Conservation (phyloP, 1,139 yeast species). For the Geotrichum aggregatum region DNA sequence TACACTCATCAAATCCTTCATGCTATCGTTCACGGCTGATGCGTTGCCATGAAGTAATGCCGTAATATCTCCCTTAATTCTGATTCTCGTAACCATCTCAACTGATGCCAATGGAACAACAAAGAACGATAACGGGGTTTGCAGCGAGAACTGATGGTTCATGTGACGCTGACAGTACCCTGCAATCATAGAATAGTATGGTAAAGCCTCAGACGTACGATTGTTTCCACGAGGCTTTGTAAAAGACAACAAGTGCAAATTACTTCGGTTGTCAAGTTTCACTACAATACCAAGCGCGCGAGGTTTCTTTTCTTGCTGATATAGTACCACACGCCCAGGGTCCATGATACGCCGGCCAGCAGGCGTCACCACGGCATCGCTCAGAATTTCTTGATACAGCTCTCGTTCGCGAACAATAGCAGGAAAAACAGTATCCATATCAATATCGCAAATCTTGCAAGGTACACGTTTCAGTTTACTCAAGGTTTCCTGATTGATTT, state of each 20-base stretch:
- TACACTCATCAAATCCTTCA: slow-evolving; percentile 43
- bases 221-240: neutral
- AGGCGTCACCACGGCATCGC: slow-evolving; percentile 46
- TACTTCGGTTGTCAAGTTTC: slow-evolving; percentile 8
- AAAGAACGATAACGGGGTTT: slow-evolving; percentile 37
- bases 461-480: slow-evolving; percentile 43
- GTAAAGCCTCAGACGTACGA: slow-evolving; percentile 39
- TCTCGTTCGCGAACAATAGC: slow-evolving; percentile 47
- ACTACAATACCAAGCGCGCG: slow-evolving; percentile 49
- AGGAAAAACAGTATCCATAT: slow-evolving; percentile 47
- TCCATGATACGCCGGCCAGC: slow-evolving; percentile 47
- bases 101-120: slow-evolving; percentile 48
- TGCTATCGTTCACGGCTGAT: slow-evolving; percentile 44
- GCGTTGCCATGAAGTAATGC: slow-evolving; percentile 46
- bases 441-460: slow-evolving; percentile 39
- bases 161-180: slow-evolving; percentile 37
- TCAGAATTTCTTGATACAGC: slow-evolving; percentile 46
- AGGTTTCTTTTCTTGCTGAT: slow-evolving; percentile 45
- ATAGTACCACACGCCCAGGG: slow-evolving; percentile 60
- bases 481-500: slow-evolving; percentile 50
- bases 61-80: slow-evolving; percentile 44
- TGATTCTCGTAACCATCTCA: slow-evolving; percentile 49
- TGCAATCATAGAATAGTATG: slow-evolving; percentile 48
- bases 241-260: slow-evolving; percentile 8
- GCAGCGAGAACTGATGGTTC: slow-evolving; percentile 30